A percentile compares a stretch with the other conserved stretches of the same genome.
Conservation (phyloP, 2,329 filamentous ascomycete species). For the Moelleriella libera region DNA sequence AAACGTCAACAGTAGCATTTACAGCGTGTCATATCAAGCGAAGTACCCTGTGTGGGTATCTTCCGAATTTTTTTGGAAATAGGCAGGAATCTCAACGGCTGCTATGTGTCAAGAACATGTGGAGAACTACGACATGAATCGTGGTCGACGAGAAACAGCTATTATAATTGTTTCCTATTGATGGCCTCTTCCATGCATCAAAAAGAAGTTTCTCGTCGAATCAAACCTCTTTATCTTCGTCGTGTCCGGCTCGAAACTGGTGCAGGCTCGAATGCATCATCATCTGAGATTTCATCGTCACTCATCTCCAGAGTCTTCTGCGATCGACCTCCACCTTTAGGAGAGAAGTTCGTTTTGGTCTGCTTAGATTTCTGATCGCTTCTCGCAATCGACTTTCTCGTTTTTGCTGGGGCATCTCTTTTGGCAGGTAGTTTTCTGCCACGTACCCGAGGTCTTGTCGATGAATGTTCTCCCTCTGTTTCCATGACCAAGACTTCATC, state of each 20-base stretch:
- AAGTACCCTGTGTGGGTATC: no score
- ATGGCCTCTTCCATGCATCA: no score
- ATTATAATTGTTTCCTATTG: no score
- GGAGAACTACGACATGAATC: no score
- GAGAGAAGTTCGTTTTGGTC: constrained; percentile 20
- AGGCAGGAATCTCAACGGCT: no score
- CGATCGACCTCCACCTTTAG: constrained; percentile 23
- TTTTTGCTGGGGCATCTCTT: not conserved
- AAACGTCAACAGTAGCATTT: no score
- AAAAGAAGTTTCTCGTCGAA: not conserved
- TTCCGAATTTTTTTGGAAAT: no score
- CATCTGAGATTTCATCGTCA: constrained; percentile 46
- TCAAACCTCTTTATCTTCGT: constrained; percentile 9
- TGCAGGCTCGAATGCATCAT: constrained; percentile 45
- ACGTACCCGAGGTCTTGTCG: constrained; percentile 7
- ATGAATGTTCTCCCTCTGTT: constrained; percentile 31
- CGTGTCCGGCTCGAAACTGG: constrained; percentile 20
- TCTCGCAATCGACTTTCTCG: constrained; percentile 5
- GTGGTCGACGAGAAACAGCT: no score
- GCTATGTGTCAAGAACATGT: no score
- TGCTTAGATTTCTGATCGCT: constrained; percentile 13
- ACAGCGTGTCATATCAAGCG: no score
- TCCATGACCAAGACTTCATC: constrained; percentile 39
- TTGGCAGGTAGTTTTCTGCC: no score
- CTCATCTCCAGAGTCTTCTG: constrained; percentile 44